A percentile compares a stretch with the other conserved stretches of the same genome.
These are phyloP conservation scores for Kuraishia ogatae DNA, from an alignment of 805 yeast species.

Conservation along the genomic window DNA sequence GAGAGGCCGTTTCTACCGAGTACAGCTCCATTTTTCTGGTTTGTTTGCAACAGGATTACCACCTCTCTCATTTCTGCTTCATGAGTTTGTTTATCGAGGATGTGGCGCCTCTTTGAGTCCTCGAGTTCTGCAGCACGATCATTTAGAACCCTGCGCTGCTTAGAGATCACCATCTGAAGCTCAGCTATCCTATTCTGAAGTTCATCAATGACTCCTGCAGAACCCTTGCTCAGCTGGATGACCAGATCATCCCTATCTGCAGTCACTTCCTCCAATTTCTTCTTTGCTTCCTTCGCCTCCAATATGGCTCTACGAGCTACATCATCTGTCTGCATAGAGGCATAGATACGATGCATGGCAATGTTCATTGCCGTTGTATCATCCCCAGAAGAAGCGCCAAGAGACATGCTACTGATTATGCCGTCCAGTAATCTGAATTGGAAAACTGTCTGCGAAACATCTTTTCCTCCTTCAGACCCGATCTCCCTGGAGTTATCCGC, in stretches of 20 bases:
- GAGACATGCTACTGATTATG: slow-evolving; percentile 43
- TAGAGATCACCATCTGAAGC: slow-evolving; percentile 46
- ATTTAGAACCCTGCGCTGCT: slow-evolving; percentile 54
- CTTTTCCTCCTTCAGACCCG: slow-evolving; percentile 21
- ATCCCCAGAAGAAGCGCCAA: slow-evolving; percentile 35
- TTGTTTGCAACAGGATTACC: slow-evolving; percentile 41
- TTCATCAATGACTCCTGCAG: slow-evolving; percentile 60
- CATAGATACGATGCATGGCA: slow-evolving; percentile 64
- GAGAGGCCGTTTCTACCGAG: neutral
- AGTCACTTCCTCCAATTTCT: slow-evolving; percentile 29
- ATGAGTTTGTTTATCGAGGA: slow-evolving; percentile 64
- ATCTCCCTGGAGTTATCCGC: slow-evolving; percentile 35
- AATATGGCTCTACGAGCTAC: slow-evolving; percentile 64
- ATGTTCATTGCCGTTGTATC: slow-evolving; percentile 64
- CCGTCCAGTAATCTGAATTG: slow-evolving; percentile 50
- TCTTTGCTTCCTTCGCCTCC: slow-evolving; percentile 32
- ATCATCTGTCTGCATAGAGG: slow-evolving; percentile 77
- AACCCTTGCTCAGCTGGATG: slow-evolving; percentile 42
- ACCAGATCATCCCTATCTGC: slow-evolving; percentile 29
- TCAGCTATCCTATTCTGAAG: slow-evolving; percentile 56
- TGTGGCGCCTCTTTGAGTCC: slow-evolving; percentile 48
- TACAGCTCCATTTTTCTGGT: slow-evolving; percentile 19
- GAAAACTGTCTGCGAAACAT: slow-evolving; percentile 29
- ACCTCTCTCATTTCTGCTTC: slow-evolving; percentile 73
- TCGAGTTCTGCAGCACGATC: slow-evolving; percentile 53